phyloP scores from a whole-genome alignment of 306 rosid species.

The Cyamopsis tetragonoloba region DNA sequence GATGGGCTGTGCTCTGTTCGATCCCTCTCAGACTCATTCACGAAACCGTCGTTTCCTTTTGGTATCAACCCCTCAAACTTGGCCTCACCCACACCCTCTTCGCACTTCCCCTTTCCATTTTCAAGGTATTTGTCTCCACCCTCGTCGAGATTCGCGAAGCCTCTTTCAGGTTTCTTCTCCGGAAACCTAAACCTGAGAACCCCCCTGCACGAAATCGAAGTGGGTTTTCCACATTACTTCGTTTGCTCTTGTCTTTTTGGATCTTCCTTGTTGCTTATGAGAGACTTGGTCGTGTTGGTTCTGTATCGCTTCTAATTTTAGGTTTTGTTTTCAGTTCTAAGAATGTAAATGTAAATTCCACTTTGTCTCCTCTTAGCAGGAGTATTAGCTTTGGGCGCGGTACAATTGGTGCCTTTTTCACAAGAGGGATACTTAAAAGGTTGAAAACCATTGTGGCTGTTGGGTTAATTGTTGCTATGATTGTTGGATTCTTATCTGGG shows the following conservation, averaged over 20 bases:
- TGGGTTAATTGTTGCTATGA: conserved; percentile 70
- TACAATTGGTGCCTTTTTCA: conserved; percentile 54
- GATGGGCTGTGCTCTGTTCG: conserved; percentile 81
- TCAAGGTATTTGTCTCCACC: conserved; percentile 52
- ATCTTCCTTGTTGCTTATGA: conserved; percentile 58
- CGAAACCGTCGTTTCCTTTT: conserved; percentile 61
- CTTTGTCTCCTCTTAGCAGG: conserved; percentile 46
- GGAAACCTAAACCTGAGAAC: conserved; percentile 42
- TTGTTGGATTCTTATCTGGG: conserved; percentile 62
- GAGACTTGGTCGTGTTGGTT: conserved; percentile 48
- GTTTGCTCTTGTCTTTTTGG: conserved; percentile 66
- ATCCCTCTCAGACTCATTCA: conserved; percentile 81
- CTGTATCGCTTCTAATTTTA: conserved; percentile 44
- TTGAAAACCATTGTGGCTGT: conserved; percentile 67
- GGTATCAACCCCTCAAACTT: conserved; percentile 58
- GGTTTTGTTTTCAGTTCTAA: conserved; percentile 57
- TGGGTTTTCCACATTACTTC: conserved; percentile 59
- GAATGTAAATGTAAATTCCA: conserved; percentile 40
- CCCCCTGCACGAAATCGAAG: conserved; percentile 15
- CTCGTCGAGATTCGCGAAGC: conserved; percentile 53
- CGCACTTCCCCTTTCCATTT: conserved; percentile 55
- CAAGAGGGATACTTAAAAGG: conserved; percentile 45
- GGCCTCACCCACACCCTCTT: conserved; percentile 68
- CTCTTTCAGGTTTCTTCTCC: conserved; percentile 27
- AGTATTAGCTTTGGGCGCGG: conserved; percentile 46